Evolutionary conservation across 108 stramenopile species (phyloP).

Genomic region (Nitzschia sp.): DNA sequence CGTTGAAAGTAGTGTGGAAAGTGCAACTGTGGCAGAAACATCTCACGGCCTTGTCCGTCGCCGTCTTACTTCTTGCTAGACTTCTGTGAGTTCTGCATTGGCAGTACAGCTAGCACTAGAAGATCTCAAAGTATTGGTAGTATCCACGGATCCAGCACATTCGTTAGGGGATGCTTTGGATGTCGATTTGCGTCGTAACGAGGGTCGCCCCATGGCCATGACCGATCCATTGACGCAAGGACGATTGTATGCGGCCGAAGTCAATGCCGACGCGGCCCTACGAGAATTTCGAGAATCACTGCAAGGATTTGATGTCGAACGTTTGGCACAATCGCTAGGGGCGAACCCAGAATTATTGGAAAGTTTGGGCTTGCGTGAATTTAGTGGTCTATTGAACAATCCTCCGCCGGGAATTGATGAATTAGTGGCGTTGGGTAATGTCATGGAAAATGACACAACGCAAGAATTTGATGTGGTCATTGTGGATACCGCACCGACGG

Average conservation of each 20-base stretch:
- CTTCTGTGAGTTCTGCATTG: conserved; percentile 81
- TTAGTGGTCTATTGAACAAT: conserved; percentile 81
- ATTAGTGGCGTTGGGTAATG: conserved; percentile 86
- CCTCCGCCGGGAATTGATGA: conserved; percentile 96
- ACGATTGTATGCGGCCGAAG: conserved; percentile 79
- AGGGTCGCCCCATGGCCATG: conserved; percentile 56
- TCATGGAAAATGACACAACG: conserved; percentile 62
- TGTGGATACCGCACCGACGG: conserved; percentile 92
- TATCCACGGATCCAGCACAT: conserved; percentile 98
- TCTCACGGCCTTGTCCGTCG: neutral
- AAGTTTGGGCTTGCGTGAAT: conserved; percentile 75
- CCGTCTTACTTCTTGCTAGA: conserved; percentile 26
- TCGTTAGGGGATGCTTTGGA: conserved; percentile 93
- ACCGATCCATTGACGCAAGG: conserved; percentile 70
- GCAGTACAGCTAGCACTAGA: conserved; percentile 80
- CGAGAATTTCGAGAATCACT: conserved; percentile 67
- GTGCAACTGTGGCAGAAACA: neutral
- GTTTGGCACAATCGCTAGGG: conserved; percentile 61
- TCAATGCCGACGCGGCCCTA: conserved; percentile 82
- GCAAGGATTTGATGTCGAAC: conserved; percentile 68
- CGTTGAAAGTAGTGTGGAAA: neutral
- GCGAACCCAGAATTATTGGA: conserved; percentile 64
- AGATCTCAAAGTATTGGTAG: conserved; percentile 81
- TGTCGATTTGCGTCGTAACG: conserved; percentile 51
- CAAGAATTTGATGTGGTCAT: conserved; percentile 87